phyloP scores from a whole-genome alignment of 2,329 filamentous ascomycete genomes.

The Aspergillus vadensis region DNA sequence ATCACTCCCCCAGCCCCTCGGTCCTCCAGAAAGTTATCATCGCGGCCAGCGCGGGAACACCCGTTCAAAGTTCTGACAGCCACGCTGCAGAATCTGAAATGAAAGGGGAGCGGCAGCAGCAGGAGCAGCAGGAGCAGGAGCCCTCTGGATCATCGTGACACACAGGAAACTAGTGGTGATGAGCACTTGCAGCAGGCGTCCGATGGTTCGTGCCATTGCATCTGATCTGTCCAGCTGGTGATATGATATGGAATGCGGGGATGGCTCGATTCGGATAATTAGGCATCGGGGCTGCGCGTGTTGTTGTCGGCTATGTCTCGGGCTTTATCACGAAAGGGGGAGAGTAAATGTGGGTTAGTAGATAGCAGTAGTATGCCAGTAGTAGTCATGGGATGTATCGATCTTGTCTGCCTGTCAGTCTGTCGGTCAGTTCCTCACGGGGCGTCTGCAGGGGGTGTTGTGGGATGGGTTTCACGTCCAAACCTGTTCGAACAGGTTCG shows the following conservation, averaged over 20 bases:
- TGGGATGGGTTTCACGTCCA: neutral
- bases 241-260: conserved; percentile 7
- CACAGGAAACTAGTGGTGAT: neutral
- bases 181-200: conserved; percentile 2
- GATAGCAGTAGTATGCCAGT: too few species aligned
- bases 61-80: conserved; percentile 3
- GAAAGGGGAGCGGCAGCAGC: neutral
- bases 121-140: neutral
- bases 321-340: too few species aligned
- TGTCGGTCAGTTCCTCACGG: neutral
- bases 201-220: neutral
- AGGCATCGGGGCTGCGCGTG: neutral
- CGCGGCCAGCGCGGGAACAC: conserved; percentile 9
- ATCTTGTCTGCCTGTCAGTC: neutral
- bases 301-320: too few species aligned
- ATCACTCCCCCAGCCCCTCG: neutral
- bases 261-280: neutral
- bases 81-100: neutral
- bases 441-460: neutral
- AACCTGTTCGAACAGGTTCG: neutral
- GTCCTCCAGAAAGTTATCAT: neutral
- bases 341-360: too few species aligned
- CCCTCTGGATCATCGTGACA: neutral
- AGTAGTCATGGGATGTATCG: too few species aligned
- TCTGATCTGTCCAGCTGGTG: neutral